Base-by-base conservation (phyloP, 177 flowering plant species). In the Vitis hybrid region DNA sequence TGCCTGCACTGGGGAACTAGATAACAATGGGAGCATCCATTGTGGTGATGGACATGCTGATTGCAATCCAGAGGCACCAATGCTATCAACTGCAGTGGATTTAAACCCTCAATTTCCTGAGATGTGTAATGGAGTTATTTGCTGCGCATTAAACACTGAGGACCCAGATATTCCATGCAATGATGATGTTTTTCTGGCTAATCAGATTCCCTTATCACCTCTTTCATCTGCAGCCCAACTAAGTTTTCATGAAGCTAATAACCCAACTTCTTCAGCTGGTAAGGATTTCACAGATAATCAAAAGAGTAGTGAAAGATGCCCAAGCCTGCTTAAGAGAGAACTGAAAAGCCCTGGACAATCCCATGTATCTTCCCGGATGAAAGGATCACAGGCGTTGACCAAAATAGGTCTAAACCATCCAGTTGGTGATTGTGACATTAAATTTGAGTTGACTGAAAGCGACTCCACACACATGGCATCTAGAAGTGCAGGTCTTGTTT, bases 131-230 rank as follows among this genome's bases (percentile, higher is more conserved):
- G 91, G 81, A 32, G 74, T 79, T 64, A 83, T 84, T 18, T 71
- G 66, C 75, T 95, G 99, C 75, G 12, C 69, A 9, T 77, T 92
- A 64, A 95, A 87, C 81, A 85, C 89, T 3, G 94, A 93, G 76
- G 93, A 89, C 74, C 85, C 84, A 49, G 91, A 90, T 45, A 84
- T 93, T 68, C 99, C 99, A 45, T 72, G 77, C 83, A 93, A 93
- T 80, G 93, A 90, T 81, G 87, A 87, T 76, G 65, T 91, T 66
- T 64, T 85, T 68, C 71, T 84, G 18, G 76, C 87, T 12, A 67
- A 39, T 66, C 70, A 72, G 60, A 34, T 70, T 17, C 72, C 60
- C 11, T 23, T 74, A 18, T 17, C 70, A 60, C 73, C 75, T 69
- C 64, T 62, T 62, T 52, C 80, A 32, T 62, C 83, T 68, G 64